Evolutionary conservation across 1,139 yeast species (phyloP), one percentile per base, ranked within the genome.

Genomic region (Sugiyamaella pinicola): DNA sequence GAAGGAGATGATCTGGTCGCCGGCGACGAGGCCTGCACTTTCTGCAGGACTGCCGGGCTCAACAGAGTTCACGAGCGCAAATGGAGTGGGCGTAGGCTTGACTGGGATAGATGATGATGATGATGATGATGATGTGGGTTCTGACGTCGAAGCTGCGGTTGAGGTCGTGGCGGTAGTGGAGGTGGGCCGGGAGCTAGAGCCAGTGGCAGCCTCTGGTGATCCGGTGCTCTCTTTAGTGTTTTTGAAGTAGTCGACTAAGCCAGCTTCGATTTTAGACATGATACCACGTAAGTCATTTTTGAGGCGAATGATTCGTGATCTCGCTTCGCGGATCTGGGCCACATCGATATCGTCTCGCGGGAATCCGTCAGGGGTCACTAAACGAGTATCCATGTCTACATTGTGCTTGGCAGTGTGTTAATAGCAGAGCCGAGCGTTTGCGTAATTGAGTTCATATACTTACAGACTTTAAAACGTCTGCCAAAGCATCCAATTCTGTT

Each of bases 271-370:
- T 37, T 73, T 67, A n/a, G 71, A 67, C 57, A 84, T 67, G 12
- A 87, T 70, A 18, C 64, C 66, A 54, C 74, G 76, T 57, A 84
- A 74, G 67, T 91, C 97, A 64, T 89, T 90, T 55, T 83, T 74
- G 50, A 85, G 73, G 52, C 87, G 74, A 45, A 86, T 83, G 38
- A 90, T 81, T 62, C 79, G 79, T 7, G 83, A 79, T 56, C 96
- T 71, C 50, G 95, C 72, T 2, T 83, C 74, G 35, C 86, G 78
- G 35, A 78, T 64, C 53, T 72, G 73, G 3, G 85, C 82, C 4
- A 91, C 87, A 63, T 93, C 96, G 29, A 91, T 79, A 65, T 93
- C 98, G 13, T 76, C 72, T 35, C 97, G 74, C 0, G 99, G 99
- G 61, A 80, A 93, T 34, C 97, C 97, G 63, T 91, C 96, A 0